Evolutionary conservation across 2,329 filamentous ascomycete genomes (phyloP).

Genomic region (Aspergillus fischeri): DNA sequence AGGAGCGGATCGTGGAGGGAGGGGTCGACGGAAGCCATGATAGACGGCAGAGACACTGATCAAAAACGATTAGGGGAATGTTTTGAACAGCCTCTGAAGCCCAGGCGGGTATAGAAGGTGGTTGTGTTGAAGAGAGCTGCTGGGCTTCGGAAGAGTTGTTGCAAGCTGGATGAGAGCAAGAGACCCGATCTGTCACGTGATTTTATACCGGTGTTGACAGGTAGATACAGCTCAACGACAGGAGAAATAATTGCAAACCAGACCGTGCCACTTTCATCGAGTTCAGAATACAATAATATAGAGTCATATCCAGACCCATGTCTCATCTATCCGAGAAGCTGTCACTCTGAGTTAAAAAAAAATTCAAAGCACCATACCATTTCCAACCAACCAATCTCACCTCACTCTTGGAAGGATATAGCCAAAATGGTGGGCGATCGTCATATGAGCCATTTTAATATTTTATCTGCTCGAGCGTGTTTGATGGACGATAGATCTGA

Average conservation of each 20-base stretch:
- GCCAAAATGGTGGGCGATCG: too few species aligned
- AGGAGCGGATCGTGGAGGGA: constrained; percentile 67
- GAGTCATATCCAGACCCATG: constrained; percentile 26
- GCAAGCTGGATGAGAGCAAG: not conserved
- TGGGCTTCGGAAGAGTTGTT: not conserved
- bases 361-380: constrained; percentile 52
- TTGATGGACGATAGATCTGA: too few species aligned
- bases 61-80: not conserved
- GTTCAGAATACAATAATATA: constrained; percentile 5
- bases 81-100: not conserved
- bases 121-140: not conserved
- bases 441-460: too few species aligned
- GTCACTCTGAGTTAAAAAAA: constrained; percentile 43
- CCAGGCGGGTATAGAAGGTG: not conserved
- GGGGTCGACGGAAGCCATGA: constrained; percentile 54
- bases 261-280: not conserved
- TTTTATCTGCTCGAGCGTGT: too few species aligned
- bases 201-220: too few species aligned
- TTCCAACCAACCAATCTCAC: constrained; percentile 26
- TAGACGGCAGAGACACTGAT: constrained; percentile 2
- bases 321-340: constrained; percentile 44
- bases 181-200: not conserved
- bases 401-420: not conserved
- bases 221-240: too few species aligned
- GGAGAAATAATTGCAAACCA: not conserved